A percentile compares a stretch with the other conserved stretches of the same genome.
These are phyloP conservation scores for Xylariaceae sp. DNA, from an alignment of 2,329 filamentous ascomycete species.

Conservation along the genomic window DNA sequence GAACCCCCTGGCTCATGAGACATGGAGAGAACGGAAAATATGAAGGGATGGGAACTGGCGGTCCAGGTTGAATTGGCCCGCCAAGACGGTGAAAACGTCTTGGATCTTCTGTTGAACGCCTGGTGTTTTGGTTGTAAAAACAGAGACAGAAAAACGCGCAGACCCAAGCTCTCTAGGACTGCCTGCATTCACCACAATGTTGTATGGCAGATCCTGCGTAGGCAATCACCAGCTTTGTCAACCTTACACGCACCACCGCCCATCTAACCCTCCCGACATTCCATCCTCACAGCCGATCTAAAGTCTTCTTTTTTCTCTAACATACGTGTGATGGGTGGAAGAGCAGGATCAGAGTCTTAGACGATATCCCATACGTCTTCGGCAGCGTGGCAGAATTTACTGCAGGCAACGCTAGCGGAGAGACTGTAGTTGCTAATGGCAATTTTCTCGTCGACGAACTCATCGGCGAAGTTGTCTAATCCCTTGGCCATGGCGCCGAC, in stretches of 20 bases:
- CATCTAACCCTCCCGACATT: conserved; percentile 20
- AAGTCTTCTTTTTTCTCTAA: background rate
- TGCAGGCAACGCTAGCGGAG: conserved; percentile 95
- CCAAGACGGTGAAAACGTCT: conserved; percentile 57
- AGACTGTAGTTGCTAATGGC: conserved; percentile 98
- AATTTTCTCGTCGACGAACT: conserved; percentile 93
- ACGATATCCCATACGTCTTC: conserved; percentile 95
- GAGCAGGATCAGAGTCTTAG: conserved; percentile 37
- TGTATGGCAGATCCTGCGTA: conserved; percentile 59
- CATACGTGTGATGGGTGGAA: background rate
- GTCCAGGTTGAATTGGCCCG: conserved; percentile 65
- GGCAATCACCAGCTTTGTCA: conserved; percentile 30
- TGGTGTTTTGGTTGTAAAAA: conserved; percentile 83
- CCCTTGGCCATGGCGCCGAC: conserved; percentile 99
- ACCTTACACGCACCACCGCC: conserved; percentile 32
- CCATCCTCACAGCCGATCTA: conserved; percentile 5
- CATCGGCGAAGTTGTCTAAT: conserved; percentile 89
- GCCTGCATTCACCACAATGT: conserved; percentile 59
- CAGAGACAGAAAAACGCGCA: conserved; percentile 67
- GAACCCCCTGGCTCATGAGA: conserved; percentile 1
- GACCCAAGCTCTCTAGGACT: conserved; percentile 54
- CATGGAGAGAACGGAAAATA: conserved; percentile 16
- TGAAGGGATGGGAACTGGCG: conserved; percentile 35
- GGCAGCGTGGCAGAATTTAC: conserved; percentile 98
- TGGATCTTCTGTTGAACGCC: conserved; percentile 74